These are phyloP conservation scores for Lycium barbarum DNA, from an alignment of 257 asterid species.

Conservation along the genomic window DNA sequence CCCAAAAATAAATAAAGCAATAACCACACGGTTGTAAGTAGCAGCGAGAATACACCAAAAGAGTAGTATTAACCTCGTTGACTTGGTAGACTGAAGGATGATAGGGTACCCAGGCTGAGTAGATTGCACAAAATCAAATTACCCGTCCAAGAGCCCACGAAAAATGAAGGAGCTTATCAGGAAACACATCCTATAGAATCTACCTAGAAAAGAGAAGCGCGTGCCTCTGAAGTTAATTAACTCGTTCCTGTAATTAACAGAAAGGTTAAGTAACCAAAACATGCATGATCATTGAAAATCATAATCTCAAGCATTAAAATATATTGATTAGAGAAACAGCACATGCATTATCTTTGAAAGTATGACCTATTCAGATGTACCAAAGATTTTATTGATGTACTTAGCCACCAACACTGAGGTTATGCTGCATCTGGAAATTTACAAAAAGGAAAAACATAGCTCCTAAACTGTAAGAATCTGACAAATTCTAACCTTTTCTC, in stretches of 20 bases:
- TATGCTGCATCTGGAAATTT: background rate
- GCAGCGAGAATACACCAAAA: constrained; percentile 6
- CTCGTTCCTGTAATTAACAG: constrained; percentile 17
- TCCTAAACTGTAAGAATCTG: constrained; percentile 3
- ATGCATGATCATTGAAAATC: background rate
- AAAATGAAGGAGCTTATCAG: constrained; percentile 13
- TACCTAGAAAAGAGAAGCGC: constrained; percentile 3
- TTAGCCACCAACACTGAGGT: background rate
- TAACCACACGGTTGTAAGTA: background rate
- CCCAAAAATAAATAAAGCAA: background rate
- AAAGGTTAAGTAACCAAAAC: background rate
- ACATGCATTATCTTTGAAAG: background rate
- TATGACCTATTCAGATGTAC: background rate
- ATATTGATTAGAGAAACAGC: constrained; percentile 1
- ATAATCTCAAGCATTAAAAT: background rate
- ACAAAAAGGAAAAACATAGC: constrained; percentile 23
- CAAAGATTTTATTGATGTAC: background rate
- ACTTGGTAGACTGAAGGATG: constrained; percentile 20
- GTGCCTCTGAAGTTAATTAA: constrained; percentile 7
- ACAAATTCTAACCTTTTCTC: background rate
- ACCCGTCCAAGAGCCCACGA: background rate
- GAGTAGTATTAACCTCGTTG: background rate
- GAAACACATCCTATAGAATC: background rate
- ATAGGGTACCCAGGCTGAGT: background rate
- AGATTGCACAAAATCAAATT: background rate